These are phyloP conservation scores for Fusarium nanum DNA, from an alignment of 2,329 filamentous ascomycete genomes.

Conservation along the genomic window DNA sequence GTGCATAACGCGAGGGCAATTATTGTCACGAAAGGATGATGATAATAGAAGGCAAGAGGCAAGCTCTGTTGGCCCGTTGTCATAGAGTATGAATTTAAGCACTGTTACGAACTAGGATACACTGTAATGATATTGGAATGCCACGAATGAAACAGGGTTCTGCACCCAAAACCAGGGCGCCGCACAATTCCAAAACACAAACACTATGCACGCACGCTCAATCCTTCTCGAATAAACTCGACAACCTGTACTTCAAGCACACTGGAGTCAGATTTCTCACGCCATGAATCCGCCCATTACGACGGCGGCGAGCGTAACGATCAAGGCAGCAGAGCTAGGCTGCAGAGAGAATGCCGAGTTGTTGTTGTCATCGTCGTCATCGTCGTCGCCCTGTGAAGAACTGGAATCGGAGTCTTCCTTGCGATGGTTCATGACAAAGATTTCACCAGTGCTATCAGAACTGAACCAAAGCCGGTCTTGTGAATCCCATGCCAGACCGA, in stretches of 20 bases:
- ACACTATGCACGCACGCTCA: neutral
- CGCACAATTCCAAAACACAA: neutral
- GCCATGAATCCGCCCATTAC: slow-evolving; percentile 47
- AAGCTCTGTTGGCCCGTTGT: slow-evolving; percentile 1
- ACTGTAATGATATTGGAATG: neutral
- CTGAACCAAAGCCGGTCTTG: slow-evolving; percentile 70
- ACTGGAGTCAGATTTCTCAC: slow-evolving; percentile 22
- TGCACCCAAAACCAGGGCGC: neutral
- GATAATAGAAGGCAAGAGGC: neutral
- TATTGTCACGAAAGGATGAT: neutral
- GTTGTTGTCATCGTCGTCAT: slow-evolving; percentile 26
- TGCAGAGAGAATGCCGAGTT: slow-evolving; percentile 38
- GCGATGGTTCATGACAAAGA: slow-evolving; percentile 63
- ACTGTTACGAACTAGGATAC: slow-evolving; percentile 16
- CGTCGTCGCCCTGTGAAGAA: slow-evolving; percentile 6
- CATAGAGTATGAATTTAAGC: slow-evolving; percentile 21
- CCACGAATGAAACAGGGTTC: neutral
- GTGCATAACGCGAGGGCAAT: neutral
- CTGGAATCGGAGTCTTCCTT: slow-evolving; percentile 6
- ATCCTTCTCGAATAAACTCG: neutral
- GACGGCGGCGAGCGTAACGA: slow-evolving; percentile 46
- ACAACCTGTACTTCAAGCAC: neutral
- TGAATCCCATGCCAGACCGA: slow-evolving; percentile 65
- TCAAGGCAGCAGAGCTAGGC: slow-evolving; percentile 36
- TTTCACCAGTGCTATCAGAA: slow-evolving; percentile 73